Percentiles rank a stretch among this genome's conserved stretches.
Conservation (phyloP, 768 basidiomycete species). For the Amanita fuliginea region DNA sequence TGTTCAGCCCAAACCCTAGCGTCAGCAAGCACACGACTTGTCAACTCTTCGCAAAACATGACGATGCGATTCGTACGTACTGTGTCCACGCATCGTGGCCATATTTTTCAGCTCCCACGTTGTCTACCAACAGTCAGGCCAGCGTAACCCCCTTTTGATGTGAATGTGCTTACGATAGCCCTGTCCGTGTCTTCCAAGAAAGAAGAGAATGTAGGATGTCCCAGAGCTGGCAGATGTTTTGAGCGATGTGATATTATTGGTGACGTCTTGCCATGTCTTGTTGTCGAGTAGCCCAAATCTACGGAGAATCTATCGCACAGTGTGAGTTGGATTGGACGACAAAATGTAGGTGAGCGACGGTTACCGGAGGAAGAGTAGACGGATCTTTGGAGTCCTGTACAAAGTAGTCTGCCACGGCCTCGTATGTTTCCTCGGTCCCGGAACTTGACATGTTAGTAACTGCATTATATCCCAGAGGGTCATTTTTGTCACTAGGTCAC, state of each 20-base stretch:
- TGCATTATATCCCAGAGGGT: too few relatives aligned
- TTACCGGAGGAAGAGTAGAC: conserved; percentile 4
- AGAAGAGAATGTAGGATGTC: conserved; percentile 50
- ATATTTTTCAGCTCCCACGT: conserved; percentile 51
- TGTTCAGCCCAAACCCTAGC: conserved; percentile 51
- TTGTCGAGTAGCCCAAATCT: conserved; percentile 50
- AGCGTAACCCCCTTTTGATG: not conserved
- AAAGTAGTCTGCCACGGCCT: not conserved
- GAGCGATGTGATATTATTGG: conserved; percentile 27
- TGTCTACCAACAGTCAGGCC: conserved; percentile 32
- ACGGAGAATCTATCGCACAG: conserved; percentile 35
- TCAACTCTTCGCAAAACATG: not conserved
- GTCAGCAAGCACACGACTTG: not conserved
- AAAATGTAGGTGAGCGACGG: not conserved
- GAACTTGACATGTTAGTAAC: too few relatives aligned
- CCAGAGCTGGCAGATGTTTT: conserved; percentile 27
- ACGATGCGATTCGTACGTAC: conserved; percentile 24
- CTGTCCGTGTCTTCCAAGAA: conserved; percentile 62
- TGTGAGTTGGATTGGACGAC: not conserved
- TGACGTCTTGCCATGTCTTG: conserved; percentile 40
- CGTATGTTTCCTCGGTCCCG: too few relatives aligned
- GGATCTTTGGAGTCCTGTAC: not conserved
- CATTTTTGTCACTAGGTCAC: too few relatives aligned
- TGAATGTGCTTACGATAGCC: conserved; percentile 46
- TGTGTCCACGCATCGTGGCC: conserved; percentile 42